Evolutionary conservation across 306 rosid species (phyloP).

Genomic region (Cyclanthera cordifolia): DNA sequence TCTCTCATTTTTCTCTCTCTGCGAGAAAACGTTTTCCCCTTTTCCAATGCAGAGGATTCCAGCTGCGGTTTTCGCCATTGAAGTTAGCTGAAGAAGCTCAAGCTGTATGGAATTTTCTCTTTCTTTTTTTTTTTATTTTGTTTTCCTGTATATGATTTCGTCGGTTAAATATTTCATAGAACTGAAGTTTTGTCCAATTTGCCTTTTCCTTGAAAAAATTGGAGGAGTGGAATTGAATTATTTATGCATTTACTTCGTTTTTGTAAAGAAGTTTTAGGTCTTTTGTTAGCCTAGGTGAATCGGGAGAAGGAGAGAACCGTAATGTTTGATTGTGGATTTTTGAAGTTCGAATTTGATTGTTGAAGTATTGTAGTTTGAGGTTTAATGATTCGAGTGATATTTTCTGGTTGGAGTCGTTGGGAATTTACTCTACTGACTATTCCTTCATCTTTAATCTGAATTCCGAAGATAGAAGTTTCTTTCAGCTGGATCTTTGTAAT

Average conservation of each 20-base stretch:
- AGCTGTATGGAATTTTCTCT: not conserved
- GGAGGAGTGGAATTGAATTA: not conserved
- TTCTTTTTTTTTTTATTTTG: not conserved
- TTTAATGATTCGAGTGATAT: not conserved
- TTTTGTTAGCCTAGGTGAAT: slow-evolving; percentile 21
- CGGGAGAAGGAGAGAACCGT: slow-evolving; percentile 4
- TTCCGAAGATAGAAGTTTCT: not conserved
- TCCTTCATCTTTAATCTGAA: not conserved
- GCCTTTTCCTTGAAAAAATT: not conserved
- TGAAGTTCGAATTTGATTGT: slow-evolving; percentile 1
- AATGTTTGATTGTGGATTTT: slow-evolving; percentile 1
- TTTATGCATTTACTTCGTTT: not conserved
- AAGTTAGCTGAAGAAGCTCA: slow-evolving; percentile 6
- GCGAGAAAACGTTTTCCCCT: slow-evolving; percentile 18
- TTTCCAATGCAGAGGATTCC: slow-evolving; percentile 22
- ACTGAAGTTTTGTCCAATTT: not conserved
- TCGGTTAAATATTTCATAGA: slow-evolving; percentile 4
- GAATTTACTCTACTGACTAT: not conserved
- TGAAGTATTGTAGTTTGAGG: slow-evolving; percentile 5
- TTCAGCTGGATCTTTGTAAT: slow-evolving; percentile 9
- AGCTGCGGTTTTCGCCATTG: slow-evolving; percentile 5
- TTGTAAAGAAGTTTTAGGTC: slow-evolving; percentile 4
- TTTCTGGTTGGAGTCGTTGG: not conserved
- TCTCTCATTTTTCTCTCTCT: slow-evolving; percentile 9
- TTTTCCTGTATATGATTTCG: slow-evolving; percentile 7